Evolutionary conservation across 257 asterid genomes (phyloP), one percentile per base, ranked within the genome.

Genomic region (Scutellaria barbata): DNA sequence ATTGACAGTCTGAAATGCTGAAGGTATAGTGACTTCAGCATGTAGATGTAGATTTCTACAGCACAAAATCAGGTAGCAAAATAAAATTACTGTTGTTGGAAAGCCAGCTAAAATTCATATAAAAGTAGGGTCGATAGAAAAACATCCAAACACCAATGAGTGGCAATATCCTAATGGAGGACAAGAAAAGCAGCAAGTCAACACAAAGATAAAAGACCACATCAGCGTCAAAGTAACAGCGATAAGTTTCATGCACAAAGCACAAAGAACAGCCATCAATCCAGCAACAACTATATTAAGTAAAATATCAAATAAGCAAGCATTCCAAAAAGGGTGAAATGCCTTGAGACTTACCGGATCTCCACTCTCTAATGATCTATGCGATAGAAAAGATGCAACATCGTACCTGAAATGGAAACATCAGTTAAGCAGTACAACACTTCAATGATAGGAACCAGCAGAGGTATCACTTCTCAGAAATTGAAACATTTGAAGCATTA

Each of bases 301-400:
- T 48, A 59, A 47, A 25, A 55, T 35, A 71, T 64, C 51, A 54
- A 68, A 76, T 50, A 48, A 41, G 70, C 62, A 56, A 45, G 55
- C 48, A 56, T 13, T 66, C 13, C 13, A 53, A 64, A 72, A 73
- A 78, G 33, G 61, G 69, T 57, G 55, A 55, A 53, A 64, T 68
- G 84, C 81, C 80, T 72, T 7, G 60, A 75, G 68, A 83, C 81
- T 84, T 90, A 92, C 98, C 95, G 94, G 96, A 71, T 88, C 88
- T 66, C 81, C 90, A 74, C 84, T 81, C 78, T 88, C 96, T 71
- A 90, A 18, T 58, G 95, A 82, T 84, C 88, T 84, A 72, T 86
- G 87, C 53, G 96, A 88, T 56, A 87, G 67, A 78, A 92, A 90
- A 62, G 73, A 72, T 42, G 95, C 84, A 52, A 92, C 96, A 67